Conservation (phyloP, 1,139 yeast species). For the Taiozyma sp. region DNA sequence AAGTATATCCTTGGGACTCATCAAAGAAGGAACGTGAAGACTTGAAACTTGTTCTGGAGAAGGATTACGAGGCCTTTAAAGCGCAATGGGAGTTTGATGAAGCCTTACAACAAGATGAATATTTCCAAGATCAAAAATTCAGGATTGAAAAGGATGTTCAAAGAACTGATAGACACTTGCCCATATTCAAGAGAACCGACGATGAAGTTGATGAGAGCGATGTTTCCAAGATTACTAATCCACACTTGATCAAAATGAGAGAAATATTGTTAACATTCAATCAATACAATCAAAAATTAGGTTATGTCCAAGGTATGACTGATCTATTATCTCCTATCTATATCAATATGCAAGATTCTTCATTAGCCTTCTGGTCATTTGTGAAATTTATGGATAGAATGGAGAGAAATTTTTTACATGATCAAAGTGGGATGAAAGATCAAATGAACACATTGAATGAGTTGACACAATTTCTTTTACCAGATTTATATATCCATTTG, state of each 20-base stretch:
- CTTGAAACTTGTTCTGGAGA: slow-evolving; percentile 48
- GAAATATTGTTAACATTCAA: slow-evolving; percentile 84
- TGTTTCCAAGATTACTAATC: slow-evolving; percentile 55
- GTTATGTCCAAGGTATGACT: slow-evolving; percentile 98
- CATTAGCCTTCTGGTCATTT: slow-evolving; percentile 85
- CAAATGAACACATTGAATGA: slow-evolving; percentile 84
- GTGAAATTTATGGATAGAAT: slow-evolving; percentile 84
- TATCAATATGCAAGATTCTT: slow-evolving; percentile 68
- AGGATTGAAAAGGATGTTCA: slow-evolving; percentile 92
- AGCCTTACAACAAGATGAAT: slow-evolving; percentile 57
- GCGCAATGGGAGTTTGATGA: slow-evolving; percentile 58
- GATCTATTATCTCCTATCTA: slow-evolving; percentile 87
- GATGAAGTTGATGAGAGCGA: slow-evolving; percentile 35
- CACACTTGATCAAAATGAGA: slow-evolving; percentile 64
- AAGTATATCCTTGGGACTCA: slow-evolving; percentile 87
- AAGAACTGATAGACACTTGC: slow-evolving; percentile 79
- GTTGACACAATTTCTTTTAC: slow-evolving; percentile 82
- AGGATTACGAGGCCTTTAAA: slow-evolving; percentile 62
- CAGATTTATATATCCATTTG: slow-evolving; percentile 74
- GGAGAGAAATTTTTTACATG: slow-evolving; percentile 91
- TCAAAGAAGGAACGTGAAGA: slow-evolving; percentile 61
- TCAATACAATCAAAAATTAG: slow-evolving; percentile 75
- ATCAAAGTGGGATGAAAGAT: slow-evolving; percentile 87
- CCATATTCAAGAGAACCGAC: slow-evolving; percentile 49
- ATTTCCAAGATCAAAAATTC: slow-evolving; percentile 83